These are phyloP conservation scores for Herpetomonas muscarum DNA, from an alignment of 208 protist species.

Conservation along the genomic window DNA sequence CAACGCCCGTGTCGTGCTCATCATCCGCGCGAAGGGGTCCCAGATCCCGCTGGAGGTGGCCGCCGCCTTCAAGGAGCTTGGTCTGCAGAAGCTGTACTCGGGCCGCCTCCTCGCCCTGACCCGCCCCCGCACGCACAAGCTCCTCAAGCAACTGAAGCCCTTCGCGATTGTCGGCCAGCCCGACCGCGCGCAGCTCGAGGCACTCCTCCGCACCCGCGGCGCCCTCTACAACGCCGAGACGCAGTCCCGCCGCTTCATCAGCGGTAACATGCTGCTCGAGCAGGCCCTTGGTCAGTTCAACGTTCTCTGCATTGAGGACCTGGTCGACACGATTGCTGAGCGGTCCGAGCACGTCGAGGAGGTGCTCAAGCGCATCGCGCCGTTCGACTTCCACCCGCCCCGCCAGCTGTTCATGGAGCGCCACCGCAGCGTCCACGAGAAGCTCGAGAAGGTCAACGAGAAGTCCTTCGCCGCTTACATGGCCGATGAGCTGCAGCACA, in stretches of 20 bases:
- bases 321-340: conserved; percentile 68
- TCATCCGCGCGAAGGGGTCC: conserved; percentile 78
- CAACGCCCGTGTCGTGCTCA: conserved; percentile 48
- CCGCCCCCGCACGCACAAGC: conserved; percentile 42
- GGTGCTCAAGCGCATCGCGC: conserved; percentile 65
- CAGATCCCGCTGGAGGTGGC: conserved; percentile 78
- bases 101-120: conserved; percentile 61
- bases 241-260: conserved; percentile 63
- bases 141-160: conserved; percentile 71
- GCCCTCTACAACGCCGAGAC: conserved; percentile 71
- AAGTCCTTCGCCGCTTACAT: conserved; percentile 86
- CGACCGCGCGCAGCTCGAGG: conserved; percentile 62
- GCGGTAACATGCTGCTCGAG: conserved; percentile 86
- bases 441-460: conserved; percentile 78
- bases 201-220: conserved; percentile 81
- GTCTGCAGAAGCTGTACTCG: conserved; percentile 75
- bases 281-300: conserved; percentile 80
- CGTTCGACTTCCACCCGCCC: conserved; percentile 89
- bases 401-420: conserved; percentile 85
- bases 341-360: conserved; percentile 62
- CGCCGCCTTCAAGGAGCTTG: conserved; percentile 51
- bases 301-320: conserved; percentile 86
- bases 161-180: conserved; percentile 83
- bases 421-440: conserved; percentile 77
- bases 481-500: conserved; percentile 55